Percentiles rank a stretch among this genome's conserved stretches.
phyloP scores from a whole-genome alignment of 129 eudicot genomes.

The Scalesia atractyloides region DNA sequence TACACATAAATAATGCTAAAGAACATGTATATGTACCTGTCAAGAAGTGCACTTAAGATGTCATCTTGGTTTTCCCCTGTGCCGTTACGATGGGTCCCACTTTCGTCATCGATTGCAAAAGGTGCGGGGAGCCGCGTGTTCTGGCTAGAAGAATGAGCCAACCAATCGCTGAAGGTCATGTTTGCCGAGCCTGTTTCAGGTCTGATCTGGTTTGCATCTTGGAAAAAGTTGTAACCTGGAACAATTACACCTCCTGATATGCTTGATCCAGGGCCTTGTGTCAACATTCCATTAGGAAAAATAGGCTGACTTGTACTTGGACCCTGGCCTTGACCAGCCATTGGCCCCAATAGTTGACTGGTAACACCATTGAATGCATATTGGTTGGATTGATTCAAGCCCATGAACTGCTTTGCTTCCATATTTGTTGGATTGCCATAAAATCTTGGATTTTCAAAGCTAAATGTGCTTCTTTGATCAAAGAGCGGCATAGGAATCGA shows the following conservation, averaged over 20 bases:
- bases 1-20: constrained; percentile 9
- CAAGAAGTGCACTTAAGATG: constrained; percentile 59
- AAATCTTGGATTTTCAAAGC: constrained; percentile 54
- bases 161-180: constrained; percentile 23
- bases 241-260: background rate
- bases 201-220: background rate
- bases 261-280: background rate
- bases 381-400: constrained; percentile 57
- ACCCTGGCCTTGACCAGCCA: constrained; percentile 44
- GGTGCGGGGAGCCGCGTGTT: constrained; percentile 14
- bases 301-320: constrained; percentile 21
- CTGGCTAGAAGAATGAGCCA: constrained; percentile 15
- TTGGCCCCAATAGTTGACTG: constrained; percentile 29
- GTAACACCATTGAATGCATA: background rate
- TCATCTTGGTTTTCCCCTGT: constrained; percentile 58
- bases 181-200: constrained; percentile 44
- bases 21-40: constrained; percentile 42
- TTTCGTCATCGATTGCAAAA: constrained; percentile 28
- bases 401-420: constrained; percentile 65
- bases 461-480: constrained; percentile 73
- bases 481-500: constrained; percentile 42
- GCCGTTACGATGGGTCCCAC: constrained; percentile 41
- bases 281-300: constrained; percentile 34
- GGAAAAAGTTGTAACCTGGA: background rate
- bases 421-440: constrained; percentile 84